Percentiles rank a stretch among this genome's conserved stretches.
Conservation (phyloP, 768 basidiomycete genomes). For the Phylloporus sp. region DNA sequence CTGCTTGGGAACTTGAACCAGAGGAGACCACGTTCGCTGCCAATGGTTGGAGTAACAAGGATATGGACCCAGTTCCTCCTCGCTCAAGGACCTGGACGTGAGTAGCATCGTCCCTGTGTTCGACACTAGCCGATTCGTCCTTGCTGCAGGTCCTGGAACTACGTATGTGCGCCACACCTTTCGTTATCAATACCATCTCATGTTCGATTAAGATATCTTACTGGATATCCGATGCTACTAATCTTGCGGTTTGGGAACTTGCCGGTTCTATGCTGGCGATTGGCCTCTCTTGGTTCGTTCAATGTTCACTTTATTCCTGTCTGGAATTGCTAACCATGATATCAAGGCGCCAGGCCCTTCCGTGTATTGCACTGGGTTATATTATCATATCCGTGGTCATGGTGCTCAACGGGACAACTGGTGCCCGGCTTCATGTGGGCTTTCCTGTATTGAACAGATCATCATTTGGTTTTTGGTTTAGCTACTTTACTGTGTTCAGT, state of each 20-base stretch:
- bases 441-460: conserved; percentile 78
- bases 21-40: conserved; percentile 49
- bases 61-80: conserved; percentile 73
- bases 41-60: conserved; percentile 64
- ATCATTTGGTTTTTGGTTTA: conserved; percentile 87
- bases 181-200: conserved; percentile 27
- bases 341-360: conserved; percentile 59
- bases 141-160: conserved; percentile 51
- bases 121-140: not conserved
- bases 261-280: conserved; percentile 75
- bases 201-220: conserved; percentile 3
- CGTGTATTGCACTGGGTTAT: conserved; percentile 69
- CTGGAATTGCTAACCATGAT: not conserved
- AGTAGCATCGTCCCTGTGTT: conserved; percentile 9
- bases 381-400: conserved; percentile 70
- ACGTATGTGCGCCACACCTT: conserved; percentile 46
- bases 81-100: conserved; percentile 59
- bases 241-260: conserved; percentile 31
- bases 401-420: conserved; percentile 76
- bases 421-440: conserved; percentile 72
- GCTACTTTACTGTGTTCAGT: conserved; percentile 82
- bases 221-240: conserved; percentile 27
- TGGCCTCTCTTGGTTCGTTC: conserved; percentile 62
- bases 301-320: not conserved
- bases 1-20: conserved; percentile 30